These are phyloP conservation scores for Sarcodon aspratus DNA, from an alignment of 768 basidiomycete genomes.

Conservation along the genomic window DNA sequence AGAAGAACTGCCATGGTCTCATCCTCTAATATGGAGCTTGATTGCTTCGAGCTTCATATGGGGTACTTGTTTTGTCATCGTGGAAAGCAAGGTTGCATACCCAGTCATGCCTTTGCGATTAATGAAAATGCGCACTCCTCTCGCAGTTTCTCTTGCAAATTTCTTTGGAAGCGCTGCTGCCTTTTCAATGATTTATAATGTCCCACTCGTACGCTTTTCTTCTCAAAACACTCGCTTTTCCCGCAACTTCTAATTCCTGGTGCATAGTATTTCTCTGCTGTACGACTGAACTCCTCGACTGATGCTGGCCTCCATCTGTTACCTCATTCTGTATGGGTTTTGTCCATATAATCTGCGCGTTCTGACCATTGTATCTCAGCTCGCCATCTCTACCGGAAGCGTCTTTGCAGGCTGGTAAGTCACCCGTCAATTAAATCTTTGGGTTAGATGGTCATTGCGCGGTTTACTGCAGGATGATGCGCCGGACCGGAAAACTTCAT, in stretches of 20 bases:
- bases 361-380: slow-evolving; percentile 24
- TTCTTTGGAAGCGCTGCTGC: slow-evolving; percentile 67
- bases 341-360: slow-evolving; percentile 10
- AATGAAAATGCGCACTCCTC: slow-evolving; percentile 65
- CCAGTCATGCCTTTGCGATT: slow-evolving; percentile 88
- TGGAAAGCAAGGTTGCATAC: slow-evolving; percentile 73
- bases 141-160: slow-evolving; percentile 73
- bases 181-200: slow-evolving; percentile 82
- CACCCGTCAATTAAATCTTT: slow-evolving; percentile 1
- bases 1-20: slow-evolving; percentile 67
- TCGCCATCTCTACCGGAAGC: slow-evolving; percentile 76
- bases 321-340: slow-evolving; percentile 68
- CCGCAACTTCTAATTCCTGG: slow-evolving; percentile 5
- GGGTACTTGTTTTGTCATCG: slow-evolving; percentile 52
- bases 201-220: slow-evolving; percentile 52
- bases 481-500: slow-evolving; percentile 79
- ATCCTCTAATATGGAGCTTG: slow-evolving; percentile 61
- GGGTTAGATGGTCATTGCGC: neutral
- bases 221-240: slow-evolving; percentile 1
- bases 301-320: slow-evolving; percentile 75
- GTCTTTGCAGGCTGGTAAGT: slow-evolving; percentile 75
- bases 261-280: slow-evolving; percentile 74
- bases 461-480: slow-evolving; percentile 56
- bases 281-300: slow-evolving; percentile 55
- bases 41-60: slow-evolving; percentile 46